These are phyloP conservation scores for Salicornia ramosissima DNA, from an alignment of 148 eudicot genomes.

Conservation along the genomic window DNA sequence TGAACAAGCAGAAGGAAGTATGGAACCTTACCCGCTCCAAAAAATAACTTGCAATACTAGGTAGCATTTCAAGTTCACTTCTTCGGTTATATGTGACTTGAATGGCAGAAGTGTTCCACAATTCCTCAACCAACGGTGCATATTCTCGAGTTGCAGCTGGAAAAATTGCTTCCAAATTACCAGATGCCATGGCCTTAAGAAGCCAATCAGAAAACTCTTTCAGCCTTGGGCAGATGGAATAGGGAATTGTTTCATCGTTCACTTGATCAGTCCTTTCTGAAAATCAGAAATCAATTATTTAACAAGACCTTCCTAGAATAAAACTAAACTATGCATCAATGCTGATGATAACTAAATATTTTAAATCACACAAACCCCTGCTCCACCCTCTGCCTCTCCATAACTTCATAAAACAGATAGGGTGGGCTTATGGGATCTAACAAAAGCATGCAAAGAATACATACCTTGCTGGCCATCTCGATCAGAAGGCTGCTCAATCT, in stretches of 20 bases:
- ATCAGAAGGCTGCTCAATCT: slow-evolving; percentile 32
- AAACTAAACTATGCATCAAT: neutral
- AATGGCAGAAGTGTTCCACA: slow-evolving; percentile 74
- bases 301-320: slow-evolving; percentile 1
- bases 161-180: slow-evolving; percentile 73
- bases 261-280: slow-evolving; percentile 32
- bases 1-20: slow-evolving; percentile 4
- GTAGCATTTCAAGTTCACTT: slow-evolving; percentile 75
- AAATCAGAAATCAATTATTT: slow-evolving; percentile 6
- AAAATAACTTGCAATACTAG: slow-evolving; percentile 72
- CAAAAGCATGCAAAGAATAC: slow-evolving; percentile 6
- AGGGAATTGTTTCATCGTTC: slow-evolving; percentile 40
- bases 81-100: slow-evolving; percentile 78
- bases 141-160: slow-evolving; percentile 98
- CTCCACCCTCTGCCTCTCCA: neutral
- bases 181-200: slow-evolving; percentile 81
- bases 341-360: neutral
- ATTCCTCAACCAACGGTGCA: slow-evolving; percentile 84
- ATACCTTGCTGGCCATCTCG: slow-evolving; percentile 31
- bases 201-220: slow-evolving; percentile 97
- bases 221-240: slow-evolving; percentile 71
- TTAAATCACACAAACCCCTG: neutral
- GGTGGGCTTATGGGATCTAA: neutral
- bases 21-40: slow-evolving; percentile 70
- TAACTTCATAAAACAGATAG: neutral